Conservation (phyloP, 352 stramenopile genomes). For the Phytopythium aichiense region DNA sequence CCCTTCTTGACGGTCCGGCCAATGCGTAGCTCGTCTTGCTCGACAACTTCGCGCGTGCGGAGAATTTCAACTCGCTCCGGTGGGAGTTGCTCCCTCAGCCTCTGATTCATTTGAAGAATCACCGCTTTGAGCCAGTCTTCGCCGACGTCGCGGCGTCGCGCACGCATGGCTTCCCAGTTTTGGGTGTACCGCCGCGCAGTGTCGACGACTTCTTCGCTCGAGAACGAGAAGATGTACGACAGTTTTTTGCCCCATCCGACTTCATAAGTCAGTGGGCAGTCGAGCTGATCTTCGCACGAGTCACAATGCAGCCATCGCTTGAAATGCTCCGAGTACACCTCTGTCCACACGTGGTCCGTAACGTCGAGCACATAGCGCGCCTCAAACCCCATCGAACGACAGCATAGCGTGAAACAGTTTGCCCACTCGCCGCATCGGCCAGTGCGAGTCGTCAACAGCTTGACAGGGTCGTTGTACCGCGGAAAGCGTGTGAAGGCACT, state of each 20-base stretch:
- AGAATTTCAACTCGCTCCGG: constrained; percentile 33
- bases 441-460: constrained; percentile 74
- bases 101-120: constrained; percentile 53
- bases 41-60: constrained; percentile 22
- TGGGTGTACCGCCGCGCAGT: constrained; percentile 80
- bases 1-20: constrained; percentile 25
- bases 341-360: constrained; percentile 95
- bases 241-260: constrained; percentile 94
- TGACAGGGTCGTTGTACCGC: constrained; percentile 89
- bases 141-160: constrained; percentile 56
- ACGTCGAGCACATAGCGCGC: constrained; percentile 92
- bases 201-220: constrained; percentile 88
- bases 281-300: constrained; percentile 91
- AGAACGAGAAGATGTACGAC: constrained; percentile 90
- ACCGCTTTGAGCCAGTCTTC: constrained; percentile 56
- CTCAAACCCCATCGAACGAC: constrained; percentile 87
- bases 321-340: constrained; percentile 82
- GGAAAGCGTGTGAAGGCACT: constrained; percentile 73
- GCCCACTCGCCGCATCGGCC: constrained; percentile 92
- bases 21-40: constrained; percentile 44
- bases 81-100: constrained; percentile 22
- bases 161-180: constrained; percentile 59
- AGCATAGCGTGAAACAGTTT: constrained; percentile 92
- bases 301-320: constrained; percentile 93
- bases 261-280: constrained; percentile 93